Evolutionary conservation across 257 asterid species (phyloP).

Genomic region (Ilex aquifolium): DNA sequence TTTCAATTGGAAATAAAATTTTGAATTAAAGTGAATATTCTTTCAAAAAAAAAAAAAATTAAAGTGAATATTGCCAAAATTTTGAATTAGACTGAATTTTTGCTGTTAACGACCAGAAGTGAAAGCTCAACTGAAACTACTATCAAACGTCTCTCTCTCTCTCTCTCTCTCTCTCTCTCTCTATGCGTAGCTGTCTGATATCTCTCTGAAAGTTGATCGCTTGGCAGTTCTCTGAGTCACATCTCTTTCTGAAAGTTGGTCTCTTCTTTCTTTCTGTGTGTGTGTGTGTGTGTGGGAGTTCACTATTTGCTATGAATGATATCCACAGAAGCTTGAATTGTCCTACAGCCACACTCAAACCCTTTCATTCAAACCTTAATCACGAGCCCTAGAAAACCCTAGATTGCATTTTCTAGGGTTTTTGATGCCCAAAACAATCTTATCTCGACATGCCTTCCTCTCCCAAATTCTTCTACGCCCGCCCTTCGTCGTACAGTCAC

Average conservation of each 20-base stretch:
- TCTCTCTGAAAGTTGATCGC: too few relatives aligned
- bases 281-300: background rate
- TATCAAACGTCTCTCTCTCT: background rate
- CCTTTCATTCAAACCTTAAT: background rate
- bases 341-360: background rate
- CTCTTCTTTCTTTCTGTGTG: background rate
- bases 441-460: constrained; percentile 65
- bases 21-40: too few relatives aligned
- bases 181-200: too few relatives aligned
- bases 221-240: too few relatives aligned
- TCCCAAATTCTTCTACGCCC: constrained; percentile 69
- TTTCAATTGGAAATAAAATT: too few relatives aligned
- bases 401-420: background rate
- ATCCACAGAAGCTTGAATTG: background rate
- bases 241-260: too few relatives aligned
- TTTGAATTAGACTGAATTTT: too few relatives aligned
- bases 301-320: background rate
- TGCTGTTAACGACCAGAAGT: background rate
- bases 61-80: too few relatives aligned
- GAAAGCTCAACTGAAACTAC: constrained; percentile 2
- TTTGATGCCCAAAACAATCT: background rate
- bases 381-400: background rate
- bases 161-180: background rate
- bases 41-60: too few relatives aligned
- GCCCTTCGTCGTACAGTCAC: constrained; percentile 39